A percentile compares a stretch with the other conserved stretches of the same genome.
phyloP scores from a whole-genome alignment of 106 monocot genomes.

The Allium fistulosum region DNA sequence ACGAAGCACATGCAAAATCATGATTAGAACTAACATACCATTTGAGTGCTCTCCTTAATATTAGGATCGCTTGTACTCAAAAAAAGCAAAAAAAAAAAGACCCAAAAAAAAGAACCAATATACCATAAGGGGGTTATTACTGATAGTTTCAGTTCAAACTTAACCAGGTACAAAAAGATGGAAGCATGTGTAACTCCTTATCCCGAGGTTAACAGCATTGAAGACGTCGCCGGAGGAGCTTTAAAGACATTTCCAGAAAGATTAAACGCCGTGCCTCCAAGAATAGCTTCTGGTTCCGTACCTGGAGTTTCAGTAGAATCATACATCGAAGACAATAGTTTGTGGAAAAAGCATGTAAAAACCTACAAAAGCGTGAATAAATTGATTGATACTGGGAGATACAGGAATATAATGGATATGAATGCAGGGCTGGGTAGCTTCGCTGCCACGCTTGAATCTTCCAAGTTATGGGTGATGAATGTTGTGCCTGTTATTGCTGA shows the following conservation, averaged over 20 bases:
- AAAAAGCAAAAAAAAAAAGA: too few relatives aligned
- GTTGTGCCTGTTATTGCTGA: constrained; percentile 22
- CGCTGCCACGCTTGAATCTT: constrained; percentile 20
- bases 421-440: constrained; percentile 24
- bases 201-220: constrained; percentile 21
- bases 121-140: too few relatives aligned
- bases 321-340: constrained; percentile 11
- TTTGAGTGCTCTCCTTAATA: too few relatives aligned
- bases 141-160: too few relatives aligned
- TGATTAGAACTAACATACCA: too few relatives aligned
- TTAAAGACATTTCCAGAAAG: constrained; percentile 23
- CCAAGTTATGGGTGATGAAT: constrained; percentile 25
- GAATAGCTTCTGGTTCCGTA: constrained; percentile 22
- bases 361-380: constrained; percentile 21
- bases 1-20: too few relatives aligned
- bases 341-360: constrained; percentile 20
- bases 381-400: constrained; percentile 25
- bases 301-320: constrained; percentile 13
- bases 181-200: constrained; percentile 26
- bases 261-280: constrained; percentile 19
- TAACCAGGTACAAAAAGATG: constrained; percentile 20
- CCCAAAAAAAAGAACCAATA: too few relatives aligned
- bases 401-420: constrained; percentile 31
- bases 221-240: constrained; percentile 20
- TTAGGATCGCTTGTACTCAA: too few relatives aligned